Percentiles rank a stretch among this genome's conserved stretches.
Evolutionary conservation across 306 rosid genomes (phyloP).

Genomic region (Casuarina cunninghamiana): DNA sequence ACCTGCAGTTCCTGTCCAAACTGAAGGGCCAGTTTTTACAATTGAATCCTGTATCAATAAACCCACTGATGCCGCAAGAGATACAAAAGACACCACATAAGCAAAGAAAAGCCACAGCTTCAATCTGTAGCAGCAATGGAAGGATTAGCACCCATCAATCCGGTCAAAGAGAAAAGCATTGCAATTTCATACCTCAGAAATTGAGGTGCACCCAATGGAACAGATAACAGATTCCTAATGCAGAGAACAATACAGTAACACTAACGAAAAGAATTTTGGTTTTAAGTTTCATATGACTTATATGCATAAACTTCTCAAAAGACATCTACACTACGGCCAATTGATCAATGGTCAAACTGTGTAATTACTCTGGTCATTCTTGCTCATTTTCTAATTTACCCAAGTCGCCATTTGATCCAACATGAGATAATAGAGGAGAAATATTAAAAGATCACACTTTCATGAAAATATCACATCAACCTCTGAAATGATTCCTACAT

Average conservation of each 20-base stretch:
- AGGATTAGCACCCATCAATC: conserved; percentile 27
- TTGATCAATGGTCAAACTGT: not conserved
- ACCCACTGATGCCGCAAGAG: conserved; percentile 97
- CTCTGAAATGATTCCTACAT: too few relatives aligned
- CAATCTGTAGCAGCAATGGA: conserved; percentile 54
- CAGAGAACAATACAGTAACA: not conserved
- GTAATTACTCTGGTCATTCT: not conserved
- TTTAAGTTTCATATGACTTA: not conserved
- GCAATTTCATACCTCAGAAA: conserved; percentile 10
- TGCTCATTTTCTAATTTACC: not conserved
- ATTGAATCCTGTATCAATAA: conserved; percentile 90
- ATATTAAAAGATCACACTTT: not conserved
- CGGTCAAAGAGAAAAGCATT: conserved; percentile 14
- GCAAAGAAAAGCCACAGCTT: conserved; percentile 99
- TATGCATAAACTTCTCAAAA: not conserved
- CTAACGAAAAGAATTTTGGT: not conserved
- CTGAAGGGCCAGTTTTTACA: conserved; percentile 76
- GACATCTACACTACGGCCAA: not conserved
- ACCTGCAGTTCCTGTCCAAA: conserved; percentile 96
- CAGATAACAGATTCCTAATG: not conserved
- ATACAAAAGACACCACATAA: conserved; percentile 92
- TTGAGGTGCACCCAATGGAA: not conserved
- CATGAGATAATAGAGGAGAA: not conserved
- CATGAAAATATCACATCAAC: not conserved
- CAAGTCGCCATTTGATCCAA: not conserved